Evolutionary conservation across 805 yeast species (phyloP), one percentile per base, ranked within the genome.

Genomic region (Kodamaea neixiangensis): DNA sequence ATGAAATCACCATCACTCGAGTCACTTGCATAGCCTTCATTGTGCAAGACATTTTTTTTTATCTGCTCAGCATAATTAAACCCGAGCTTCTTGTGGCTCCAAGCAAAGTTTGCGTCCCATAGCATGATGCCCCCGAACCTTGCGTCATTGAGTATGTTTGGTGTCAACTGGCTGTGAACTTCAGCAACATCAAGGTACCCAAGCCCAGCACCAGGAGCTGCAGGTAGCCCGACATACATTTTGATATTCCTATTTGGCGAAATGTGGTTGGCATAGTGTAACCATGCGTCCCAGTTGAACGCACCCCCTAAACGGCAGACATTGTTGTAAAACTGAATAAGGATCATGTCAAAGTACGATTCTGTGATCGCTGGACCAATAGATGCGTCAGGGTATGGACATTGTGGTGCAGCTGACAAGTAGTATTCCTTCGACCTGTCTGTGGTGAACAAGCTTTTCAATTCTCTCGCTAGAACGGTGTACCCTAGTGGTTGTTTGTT

Each of bases 31-130:
- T 5, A 14, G 13, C 38, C 38, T 10, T 13, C 38, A 34, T 34
- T 34, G 7, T 19, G 21, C 13, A 37, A 11, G 5, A 41, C 15
- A 5, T 7, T 20, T 3, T 5, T 19, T 17, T 41, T 41, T 25
- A 41, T 41, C 18, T 41, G 33, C 22, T 41, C 19, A 14, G 44
- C 44, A 34, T 34, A 31, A n/a, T 37, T 37, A 17, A 14, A 14
- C 9, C 21, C 41, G 11, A 11, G 11, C 19, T 7, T 6, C 2
- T 19, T 20, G 13, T 37, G 5, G 10, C 31, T 14, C 41, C 41
- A 37, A n/a, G 80, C 80, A 56, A 81, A 82, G 7, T 85, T 74
- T 13, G 90, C 88, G 57, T 90, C 96, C 97, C 98, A 92, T 53
- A 91, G 71, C 78, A 86, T 82, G 60, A 91, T 81, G 31, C 91